Conservation (phyloP, 176 grass and related monocot genomes). For the Carex kokanica region DNA sequence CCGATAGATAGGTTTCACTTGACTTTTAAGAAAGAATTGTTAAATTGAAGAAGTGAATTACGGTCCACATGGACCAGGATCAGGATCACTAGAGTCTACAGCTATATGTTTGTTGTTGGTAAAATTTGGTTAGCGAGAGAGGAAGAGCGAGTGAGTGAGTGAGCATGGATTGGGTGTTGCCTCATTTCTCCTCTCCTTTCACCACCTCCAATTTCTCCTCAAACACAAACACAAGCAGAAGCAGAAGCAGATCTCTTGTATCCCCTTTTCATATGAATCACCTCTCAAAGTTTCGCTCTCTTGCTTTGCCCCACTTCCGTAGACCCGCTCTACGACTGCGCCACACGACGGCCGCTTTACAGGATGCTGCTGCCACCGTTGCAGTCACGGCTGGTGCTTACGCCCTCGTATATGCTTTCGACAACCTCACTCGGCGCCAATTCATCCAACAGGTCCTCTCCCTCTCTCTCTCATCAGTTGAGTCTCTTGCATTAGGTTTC, state of each 20-base stretch:
- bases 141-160: neutral
- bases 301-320: neutral
- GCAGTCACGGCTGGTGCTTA: constrained; percentile 62
- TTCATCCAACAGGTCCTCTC: constrained; percentile 64
- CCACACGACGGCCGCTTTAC: constrained; percentile 32
- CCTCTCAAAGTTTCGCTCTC: neutral
- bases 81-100: too few relatives aligned
- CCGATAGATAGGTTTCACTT: too few relatives aligned
- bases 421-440: constrained; percentile 50
- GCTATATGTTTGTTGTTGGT: too few relatives aligned
- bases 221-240: neutral
- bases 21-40: too few relatives aligned
- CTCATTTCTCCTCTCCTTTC: neutral
- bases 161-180: neutral
- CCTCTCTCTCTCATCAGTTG: too few relatives aligned
- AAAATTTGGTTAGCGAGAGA: too few relatives aligned
- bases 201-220: neutral
- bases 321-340: neutral
- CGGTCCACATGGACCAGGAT: too few relatives aligned
- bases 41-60: too few relatives aligned
- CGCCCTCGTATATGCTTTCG: constrained; percentile 58
- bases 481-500: too few relatives aligned
- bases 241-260: neutral
- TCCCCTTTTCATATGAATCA: neutral
- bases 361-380: constrained; percentile 42